These are phyloP conservation scores for Trichoderma virens DNA, from an alignment of 495 filamentous ascomycete genomes.

Conservation along the genomic window DNA sequence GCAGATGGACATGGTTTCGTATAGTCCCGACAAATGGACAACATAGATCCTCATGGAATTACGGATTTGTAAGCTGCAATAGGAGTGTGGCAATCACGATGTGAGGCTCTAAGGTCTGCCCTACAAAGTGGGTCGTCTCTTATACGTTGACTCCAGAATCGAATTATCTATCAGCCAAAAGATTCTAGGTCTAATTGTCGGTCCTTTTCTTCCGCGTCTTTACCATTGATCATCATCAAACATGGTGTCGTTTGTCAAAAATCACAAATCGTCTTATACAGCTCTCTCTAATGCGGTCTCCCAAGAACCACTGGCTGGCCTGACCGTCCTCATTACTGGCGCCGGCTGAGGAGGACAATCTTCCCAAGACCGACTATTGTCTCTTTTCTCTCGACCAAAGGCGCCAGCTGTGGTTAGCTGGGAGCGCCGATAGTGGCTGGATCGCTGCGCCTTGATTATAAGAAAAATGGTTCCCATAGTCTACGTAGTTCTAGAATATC, in stretches of 20 bases:
- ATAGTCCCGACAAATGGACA: no score
- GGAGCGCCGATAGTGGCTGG: conserved; percentile 15
- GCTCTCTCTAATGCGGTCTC: background rate
- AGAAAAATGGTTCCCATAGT: background rate
- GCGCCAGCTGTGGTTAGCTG: conserved; percentile 12
- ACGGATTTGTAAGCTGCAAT: no score
- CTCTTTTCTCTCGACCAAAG: conserved; percentile 44
- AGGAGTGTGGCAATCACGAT: no score
- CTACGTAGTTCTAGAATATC: background rate
- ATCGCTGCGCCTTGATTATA: background rate
- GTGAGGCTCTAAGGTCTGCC: no score
- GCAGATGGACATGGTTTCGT: background rate
- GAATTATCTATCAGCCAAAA: background rate
- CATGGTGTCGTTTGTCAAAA: background rate
- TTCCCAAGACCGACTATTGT: conserved; percentile 46
- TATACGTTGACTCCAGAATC: no score
- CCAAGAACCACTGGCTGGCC: background rate
- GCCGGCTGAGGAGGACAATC: conserved; percentile 20
- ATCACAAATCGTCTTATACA: background rate
- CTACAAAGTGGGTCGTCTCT: no score
- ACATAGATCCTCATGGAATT: no score
- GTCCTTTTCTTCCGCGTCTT: background rate
- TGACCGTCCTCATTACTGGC: conserved; percentile 21
- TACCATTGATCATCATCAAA: background rate
- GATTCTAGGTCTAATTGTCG: background rate